phyloP scores from a whole-genome alignment of 2,329 filamentous ascomycete species.

The Phialocephala sp. region DNA sequence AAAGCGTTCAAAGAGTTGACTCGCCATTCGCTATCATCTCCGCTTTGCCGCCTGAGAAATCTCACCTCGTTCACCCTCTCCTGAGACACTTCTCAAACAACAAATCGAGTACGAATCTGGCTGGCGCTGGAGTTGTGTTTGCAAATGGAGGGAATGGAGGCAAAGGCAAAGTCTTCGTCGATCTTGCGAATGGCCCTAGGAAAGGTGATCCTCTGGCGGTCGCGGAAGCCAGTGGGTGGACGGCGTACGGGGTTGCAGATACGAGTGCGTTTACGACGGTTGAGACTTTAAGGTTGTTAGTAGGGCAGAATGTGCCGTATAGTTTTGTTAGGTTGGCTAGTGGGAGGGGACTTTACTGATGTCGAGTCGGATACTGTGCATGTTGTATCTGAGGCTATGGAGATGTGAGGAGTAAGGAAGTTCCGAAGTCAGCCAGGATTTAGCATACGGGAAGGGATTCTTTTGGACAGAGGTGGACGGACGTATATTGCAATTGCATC shows the following conservation, averaged over 20 bases:
- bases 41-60: slow-evolving; percentile 78
- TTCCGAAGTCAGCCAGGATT: no score
- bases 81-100: slow-evolving; percentile 68
- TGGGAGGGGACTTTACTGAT: slow-evolving; percentile 55
- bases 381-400: no score
- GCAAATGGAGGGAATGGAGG: slow-evolving; percentile 34
- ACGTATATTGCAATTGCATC: no score
- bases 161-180: slow-evolving; percentile 74
- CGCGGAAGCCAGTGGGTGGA: slow-evolving; percentile 77
- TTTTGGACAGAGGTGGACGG: no score
- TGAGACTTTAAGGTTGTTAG: slow-evolving; percentile 76
- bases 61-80: slow-evolving; percentile 77
- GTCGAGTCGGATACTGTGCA: no score
- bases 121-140: background rate
- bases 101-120: background rate
- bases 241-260: slow-evolving; percentile 78
- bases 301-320: slow-evolving; percentile 86
- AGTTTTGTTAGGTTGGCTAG: slow-evolving; percentile 82
- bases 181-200: slow-evolving; percentile 69
- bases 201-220: slow-evolving; percentile 73
- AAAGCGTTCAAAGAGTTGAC: slow-evolving; percentile 80
- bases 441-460: no score
- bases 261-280: slow-evolving; percentile 85
- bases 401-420: no score
- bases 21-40: slow-evolving; percentile 84